phyloP scores from a whole-genome alignment of 75 land plant species.

The Picea sitchensis region DNA sequence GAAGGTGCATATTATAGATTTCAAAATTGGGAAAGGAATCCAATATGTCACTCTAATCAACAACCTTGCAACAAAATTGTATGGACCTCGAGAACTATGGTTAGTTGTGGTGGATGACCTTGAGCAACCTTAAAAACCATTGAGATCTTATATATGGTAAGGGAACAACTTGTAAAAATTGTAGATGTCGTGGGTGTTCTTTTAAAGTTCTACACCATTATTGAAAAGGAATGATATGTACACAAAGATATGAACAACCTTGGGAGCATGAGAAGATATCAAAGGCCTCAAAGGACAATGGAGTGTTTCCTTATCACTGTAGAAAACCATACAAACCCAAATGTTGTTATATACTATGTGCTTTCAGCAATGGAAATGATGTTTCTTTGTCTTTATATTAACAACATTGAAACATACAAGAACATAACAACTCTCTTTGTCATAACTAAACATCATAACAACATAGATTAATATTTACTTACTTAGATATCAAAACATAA shows the following conservation, averaged over 20 bases:
- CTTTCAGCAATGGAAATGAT: no score
- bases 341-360: no score
- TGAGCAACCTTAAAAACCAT: constrained; percentile 7
- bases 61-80: constrained; percentile 31
- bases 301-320: no score
- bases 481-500: no score
- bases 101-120: constrained; percentile 46
- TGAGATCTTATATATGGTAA: constrained; percentile 15
- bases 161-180: constrained; percentile 24
- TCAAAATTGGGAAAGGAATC: constrained; percentile 53
- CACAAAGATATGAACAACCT: neutral
- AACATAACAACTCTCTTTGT: no score
- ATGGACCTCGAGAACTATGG: constrained; percentile 23
- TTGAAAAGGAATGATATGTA: constrained; percentile 23
- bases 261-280: no score
- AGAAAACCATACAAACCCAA: no score
- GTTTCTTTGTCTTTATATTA: no score
- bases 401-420: no score
- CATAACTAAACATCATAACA: no score
- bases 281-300: no score
- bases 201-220: constrained; percentile 28
- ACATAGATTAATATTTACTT: no score
- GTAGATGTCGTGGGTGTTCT: constrained; percentile 29
- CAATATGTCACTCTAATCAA: constrained; percentile 55
- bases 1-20: constrained; percentile 65